phyloP scores from a whole-genome alignment of 768 basidiomycete species.

The Rhizopogon salebrosus region DNA sequence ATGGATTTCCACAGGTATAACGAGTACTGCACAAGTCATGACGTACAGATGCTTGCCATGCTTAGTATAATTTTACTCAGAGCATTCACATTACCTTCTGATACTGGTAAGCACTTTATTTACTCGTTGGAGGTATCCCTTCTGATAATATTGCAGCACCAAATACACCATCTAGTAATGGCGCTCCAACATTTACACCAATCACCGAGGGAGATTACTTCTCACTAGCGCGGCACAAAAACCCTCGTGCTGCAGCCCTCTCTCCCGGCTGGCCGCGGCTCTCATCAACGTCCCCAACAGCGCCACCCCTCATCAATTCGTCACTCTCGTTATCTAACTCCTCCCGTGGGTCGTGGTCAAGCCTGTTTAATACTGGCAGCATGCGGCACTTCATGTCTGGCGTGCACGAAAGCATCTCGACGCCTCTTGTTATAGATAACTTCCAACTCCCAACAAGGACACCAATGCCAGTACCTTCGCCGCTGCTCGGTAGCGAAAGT shows the following conservation, averaged over 20 bases:
- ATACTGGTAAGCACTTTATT: slow-evolving; percentile 10
- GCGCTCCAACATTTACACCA: slow-evolving; percentile 12
- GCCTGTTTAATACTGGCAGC: slow-evolving; percentile 61
- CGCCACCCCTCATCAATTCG: slow-evolving; percentile 30
- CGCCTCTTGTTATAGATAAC: slow-evolving; percentile 26
- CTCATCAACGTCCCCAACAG: slow-evolving; percentile 37
- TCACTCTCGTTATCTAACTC: slow-evolving; percentile 51
- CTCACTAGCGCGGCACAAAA: slow-evolving; percentile 34
- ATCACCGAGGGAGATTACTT: slow-evolving; percentile 53
- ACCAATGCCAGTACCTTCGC: slow-evolving; percentile 17
- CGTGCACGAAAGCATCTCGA: slow-evolving; percentile 45
- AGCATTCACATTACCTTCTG: slow-evolving; percentile 15
- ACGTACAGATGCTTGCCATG: slow-evolving; percentile 82
- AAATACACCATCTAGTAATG: slow-evolving; percentile 16
- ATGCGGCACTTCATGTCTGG: slow-evolving; percentile 67
- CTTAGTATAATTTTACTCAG: slow-evolving; percentile 63
- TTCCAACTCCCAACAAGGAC: slow-evolving; percentile 1
- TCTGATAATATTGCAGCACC: slow-evolving; percentile 1
- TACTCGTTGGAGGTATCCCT: neutral
- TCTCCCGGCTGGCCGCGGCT: slow-evolving; percentile 53
- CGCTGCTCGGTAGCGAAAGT: slow-evolving; percentile 18
- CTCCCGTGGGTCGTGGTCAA: slow-evolving; percentile 79
- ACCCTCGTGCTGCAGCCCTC: slow-evolving; percentile 32
- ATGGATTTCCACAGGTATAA: slow-evolving; percentile 29
- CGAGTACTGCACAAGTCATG: slow-evolving; percentile 45